A percentile compares a stretch with the other conserved stretches of the same genome.
Conservation (phyloP, 2,329 filamentous ascomycete genomes). For the Phyllosticta ampelicida region DNA sequence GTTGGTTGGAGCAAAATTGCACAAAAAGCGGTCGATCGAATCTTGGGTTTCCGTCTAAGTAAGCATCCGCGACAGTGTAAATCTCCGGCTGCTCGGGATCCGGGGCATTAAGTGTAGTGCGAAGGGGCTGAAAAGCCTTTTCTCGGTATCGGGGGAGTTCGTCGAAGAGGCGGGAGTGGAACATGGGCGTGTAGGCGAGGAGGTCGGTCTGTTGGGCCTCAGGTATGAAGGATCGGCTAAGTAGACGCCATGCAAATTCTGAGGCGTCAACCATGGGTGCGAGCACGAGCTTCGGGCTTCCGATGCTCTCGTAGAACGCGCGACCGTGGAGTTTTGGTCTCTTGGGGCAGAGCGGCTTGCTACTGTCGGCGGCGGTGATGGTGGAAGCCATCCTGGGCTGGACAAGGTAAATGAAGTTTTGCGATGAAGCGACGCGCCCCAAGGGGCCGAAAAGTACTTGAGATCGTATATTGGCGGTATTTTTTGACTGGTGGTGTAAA, state of each 20-base stretch:
- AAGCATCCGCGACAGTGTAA: slow-evolving; percentile 17
- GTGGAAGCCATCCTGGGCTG: not conserved
- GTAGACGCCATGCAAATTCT: slow-evolving; percentile 95
- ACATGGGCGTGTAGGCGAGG: slow-evolving; percentile 90
- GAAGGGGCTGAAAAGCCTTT: slow-evolving; percentile 65
- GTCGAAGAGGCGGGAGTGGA: slow-evolving; percentile 80
- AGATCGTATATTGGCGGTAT: not conserved
- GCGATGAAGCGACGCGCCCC: not conserved
- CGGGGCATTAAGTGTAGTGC: slow-evolving; percentile 24
- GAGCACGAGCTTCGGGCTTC: slow-evolving; percentile 79
- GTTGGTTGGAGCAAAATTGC: slow-evolving; percentile 89
- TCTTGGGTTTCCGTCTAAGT: slow-evolving; percentile 73
- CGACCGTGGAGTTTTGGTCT: slow-evolving; percentile 62
- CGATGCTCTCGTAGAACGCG: slow-evolving; percentile 90
- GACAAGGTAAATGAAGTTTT: not conserved
- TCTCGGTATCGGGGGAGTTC: slow-evolving; percentile 67
- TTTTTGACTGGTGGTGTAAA: not conserved
- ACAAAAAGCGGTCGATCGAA: slow-evolving; percentile 86
- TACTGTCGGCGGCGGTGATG: not conserved
- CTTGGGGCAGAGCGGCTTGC: slow-evolving; percentile 4
- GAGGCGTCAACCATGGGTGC: slow-evolving; percentile 98
- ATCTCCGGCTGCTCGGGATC: slow-evolving; percentile 26
- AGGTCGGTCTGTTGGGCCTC: slow-evolving; percentile 43
- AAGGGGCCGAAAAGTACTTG: not conserved
- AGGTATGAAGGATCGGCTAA: slow-evolving; percentile 84